Conservation (phyloP, 768 basidiomycete genomes). For the Gloeostereum incarnatum region DNA sequence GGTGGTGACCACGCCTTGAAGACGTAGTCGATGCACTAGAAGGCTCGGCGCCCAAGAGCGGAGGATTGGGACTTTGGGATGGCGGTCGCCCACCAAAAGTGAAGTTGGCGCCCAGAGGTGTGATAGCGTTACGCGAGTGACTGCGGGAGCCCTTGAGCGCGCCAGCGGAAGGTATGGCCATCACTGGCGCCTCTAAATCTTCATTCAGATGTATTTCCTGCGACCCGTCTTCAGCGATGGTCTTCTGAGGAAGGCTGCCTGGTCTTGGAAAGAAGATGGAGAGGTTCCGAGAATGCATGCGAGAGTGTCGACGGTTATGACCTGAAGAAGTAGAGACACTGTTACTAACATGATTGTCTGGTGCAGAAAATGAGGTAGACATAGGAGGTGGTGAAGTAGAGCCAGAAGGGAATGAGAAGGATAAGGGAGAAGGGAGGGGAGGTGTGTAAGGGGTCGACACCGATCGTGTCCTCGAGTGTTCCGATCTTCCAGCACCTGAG, state of each 20-base stretch:
- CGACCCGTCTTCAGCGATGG: slow-evolving; percentile 61
- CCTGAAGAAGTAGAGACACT: too few species aligned
- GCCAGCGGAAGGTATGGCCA: slow-evolving; percentile 33
- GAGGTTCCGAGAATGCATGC: slow-evolving; percentile 85
- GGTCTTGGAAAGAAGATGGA: slow-evolving; percentile 89
- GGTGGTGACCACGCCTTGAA: slow-evolving; percentile 69
- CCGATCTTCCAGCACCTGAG: slow-evolving; percentile 2
- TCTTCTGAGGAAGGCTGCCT: slow-evolving; percentile 44
- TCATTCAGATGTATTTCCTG: slow-evolving; percentile 38
- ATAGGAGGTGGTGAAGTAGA: too few species aligned
- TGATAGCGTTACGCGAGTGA: slow-evolving; percentile 17
- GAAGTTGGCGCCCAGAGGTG: slow-evolving; percentile 45
- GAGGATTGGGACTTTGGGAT: slow-evolving; percentile 21
- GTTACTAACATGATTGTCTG: too few species aligned
- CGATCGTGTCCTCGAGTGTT: slow-evolving; percentile 11
- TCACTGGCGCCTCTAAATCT: slow-evolving; percentile 31
- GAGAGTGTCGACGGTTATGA: slow-evolving; percentile 51
- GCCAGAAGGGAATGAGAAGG: too few species aligned
- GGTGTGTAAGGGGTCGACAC: slow-evolving; percentile 11
- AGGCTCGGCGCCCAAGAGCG: slow-evolving; percentile 13
- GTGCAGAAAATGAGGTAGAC: too few species aligned
- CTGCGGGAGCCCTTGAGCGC: slow-evolving; percentile 12
- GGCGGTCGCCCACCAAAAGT: slow-evolving; percentile 54
- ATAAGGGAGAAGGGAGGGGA: slow-evolving; percentile 11
- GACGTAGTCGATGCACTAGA: slow-evolving; percentile 17